Percentiles rank a stretch among this genome's conserved stretches.
Evolutionary conservation across 768 basidiomycete genomes (phyloP).

Genomic region (Leccinum imitatum): DNA sequence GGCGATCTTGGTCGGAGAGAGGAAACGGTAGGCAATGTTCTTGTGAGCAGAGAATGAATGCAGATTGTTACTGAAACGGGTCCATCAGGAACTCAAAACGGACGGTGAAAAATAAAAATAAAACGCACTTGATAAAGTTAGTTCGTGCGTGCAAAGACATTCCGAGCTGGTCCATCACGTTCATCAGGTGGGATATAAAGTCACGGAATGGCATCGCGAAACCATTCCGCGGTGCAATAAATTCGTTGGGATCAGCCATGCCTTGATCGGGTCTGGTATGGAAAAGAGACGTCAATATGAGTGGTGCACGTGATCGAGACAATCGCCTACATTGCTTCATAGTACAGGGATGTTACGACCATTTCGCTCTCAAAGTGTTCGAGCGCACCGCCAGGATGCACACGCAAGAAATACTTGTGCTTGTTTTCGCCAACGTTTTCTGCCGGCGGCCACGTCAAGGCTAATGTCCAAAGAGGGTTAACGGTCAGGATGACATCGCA

Average conservation of each 20-base stretch:
- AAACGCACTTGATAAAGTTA: slow-evolving; percentile 71
- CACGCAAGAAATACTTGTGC: slow-evolving; percentile 80
- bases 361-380: slow-evolving; percentile 86
- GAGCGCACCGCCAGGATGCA: slow-evolving; percentile 81
- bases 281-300: slow-evolving; percentile 3
- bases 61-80: slow-evolving; percentile 62
- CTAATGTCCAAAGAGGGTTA: slow-evolving; percentile 72
- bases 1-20: slow-evolving; percentile 74
- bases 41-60: slow-evolving; percentile 71
- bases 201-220: slow-evolving; percentile 82
- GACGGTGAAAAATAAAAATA: background rate
- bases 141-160: slow-evolving; percentile 82
- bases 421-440: slow-evolving; percentile 67
- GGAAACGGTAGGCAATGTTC: slow-evolving; percentile 89
- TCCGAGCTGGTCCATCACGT: slow-evolving; percentile 81
- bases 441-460: slow-evolving; percentile 76
- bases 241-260: slow-evolving; percentile 76
- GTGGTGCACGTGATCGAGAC: background rate
- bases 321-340: slow-evolving; percentile 73
- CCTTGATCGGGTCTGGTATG: slow-evolving; percentile 67
- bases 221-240: slow-evolving; percentile 78
- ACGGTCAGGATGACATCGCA: slow-evolving; percentile 76
- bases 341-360: slow-evolving; percentile 78
- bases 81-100: slow-evolving; percentile 3
- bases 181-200: slow-evolving; percentile 78